phyloP scores from a whole-genome alignment of 345 rosid species.

The Trapa bicornis region DNA sequence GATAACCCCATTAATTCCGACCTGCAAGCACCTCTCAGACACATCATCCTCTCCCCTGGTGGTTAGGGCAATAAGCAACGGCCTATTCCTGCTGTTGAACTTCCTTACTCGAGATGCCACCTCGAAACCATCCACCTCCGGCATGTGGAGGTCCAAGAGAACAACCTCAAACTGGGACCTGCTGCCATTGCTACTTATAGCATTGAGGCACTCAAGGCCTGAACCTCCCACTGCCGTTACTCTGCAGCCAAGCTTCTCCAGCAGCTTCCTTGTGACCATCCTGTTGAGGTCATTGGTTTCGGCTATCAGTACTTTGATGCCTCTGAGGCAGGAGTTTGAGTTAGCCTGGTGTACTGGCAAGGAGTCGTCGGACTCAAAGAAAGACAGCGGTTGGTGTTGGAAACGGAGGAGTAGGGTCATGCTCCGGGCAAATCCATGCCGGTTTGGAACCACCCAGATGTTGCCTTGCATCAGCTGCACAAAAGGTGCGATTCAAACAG shows the following conservation, averaged over 20 bases:
- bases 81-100: slow-evolving; percentile 50
- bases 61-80: slow-evolving; percentile 52
- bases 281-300: slow-evolving; percentile 66
- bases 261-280: slow-evolving; percentile 63
- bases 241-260: slow-evolving; percentile 73
- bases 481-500: slow-evolving; percentile 1
- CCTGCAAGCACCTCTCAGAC: slow-evolving; percentile 51
- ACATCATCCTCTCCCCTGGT: slow-evolving; percentile 43
- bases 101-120: slow-evolving; percentile 64
- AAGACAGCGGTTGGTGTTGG: slow-evolving; percentile 30
- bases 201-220: slow-evolving; percentile 62
- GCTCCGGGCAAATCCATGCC: slow-evolving; percentile 48
- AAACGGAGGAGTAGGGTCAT: slow-evolving; percentile 69
- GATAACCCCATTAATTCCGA: slow-evolving; percentile 73
- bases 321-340: slow-evolving; percentile 50
- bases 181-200: slow-evolving; percentile 30
- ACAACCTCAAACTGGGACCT: slow-evolving; percentile 32
- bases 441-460: slow-evolving; percentile 55
- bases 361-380: slow-evolving; percentile 35
- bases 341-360: slow-evolving; percentile 29
- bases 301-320: slow-evolving; percentile 58
- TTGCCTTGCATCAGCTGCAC: slow-evolving; percentile 81
- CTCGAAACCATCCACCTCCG: slow-evolving; percentile 74
- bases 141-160: slow-evolving; percentile 72
- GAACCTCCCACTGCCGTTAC: slow-evolving; percentile 62